Base-by-base conservation (phyloP, 306 rosid genomes). In the Alnus glutinosa region DNA sequence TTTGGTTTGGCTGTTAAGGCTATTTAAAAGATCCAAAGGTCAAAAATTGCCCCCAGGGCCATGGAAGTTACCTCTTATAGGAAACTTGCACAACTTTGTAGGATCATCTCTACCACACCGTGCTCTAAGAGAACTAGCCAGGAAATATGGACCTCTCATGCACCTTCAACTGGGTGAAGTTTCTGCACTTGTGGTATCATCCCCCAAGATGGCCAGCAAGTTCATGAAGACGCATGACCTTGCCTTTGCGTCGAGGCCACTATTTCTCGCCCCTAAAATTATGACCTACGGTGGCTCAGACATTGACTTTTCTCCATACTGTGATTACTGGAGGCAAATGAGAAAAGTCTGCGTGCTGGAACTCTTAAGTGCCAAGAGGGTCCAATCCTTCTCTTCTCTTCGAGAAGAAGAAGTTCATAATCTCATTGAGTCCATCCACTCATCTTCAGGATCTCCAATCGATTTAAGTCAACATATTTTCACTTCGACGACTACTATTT, bases 261-360 rank as follows among this genome's bases (percentile, higher is more conserved):
- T 58, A 11, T 37, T 71, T 50, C 80, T 86, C 11, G 19, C 16
- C n/a, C 2, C 88, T 8, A 37, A 64, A 68, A 81, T 79, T 16
- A 3, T 84, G 59, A 9, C 73, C 28, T 78, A 89, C 9, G 80
- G 2, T 0, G 12, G 71, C 7, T 23, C 79, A 2, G 77, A 84
- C 55, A 86, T 88, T 57, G 74, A 34, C 4, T 82, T 74, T 51
- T 64, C 91, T n/a, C 87, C 89, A 1, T 76, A 81, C 4, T 83
- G 88, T 54, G 84, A 86, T 57, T 86, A 86, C 67, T 88, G 90
- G 91, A 88, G 90, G 78, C 88, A 90, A 42, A 83, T 82, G 73
- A 48, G 89, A 16, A 90, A 86, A 67, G 79, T 90, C 74, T 90
- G 86, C 51, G 80, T 67, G 0, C 4, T 71, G 5, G 89, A 88